Evolutionary conservation across 208 protist species (phyloP).

Genomic region (Wallacemonas sp.): DNA sequence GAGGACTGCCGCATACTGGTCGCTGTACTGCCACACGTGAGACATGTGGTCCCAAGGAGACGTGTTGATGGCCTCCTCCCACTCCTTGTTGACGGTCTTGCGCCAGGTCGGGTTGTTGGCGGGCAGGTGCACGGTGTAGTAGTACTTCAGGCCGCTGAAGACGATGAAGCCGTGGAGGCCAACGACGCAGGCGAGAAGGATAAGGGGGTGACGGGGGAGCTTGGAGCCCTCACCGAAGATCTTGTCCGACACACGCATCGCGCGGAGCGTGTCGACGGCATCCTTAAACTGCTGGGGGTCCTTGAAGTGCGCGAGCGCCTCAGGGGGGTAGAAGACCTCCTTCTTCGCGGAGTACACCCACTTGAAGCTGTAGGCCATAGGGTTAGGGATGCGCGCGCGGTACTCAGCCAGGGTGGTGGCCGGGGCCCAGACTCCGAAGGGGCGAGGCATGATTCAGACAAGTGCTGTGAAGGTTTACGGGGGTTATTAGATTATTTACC

Average conservation of each 20-base stretch:
- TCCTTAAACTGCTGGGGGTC: constrained; percentile 89
- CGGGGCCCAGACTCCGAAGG: constrained; percentile 85
- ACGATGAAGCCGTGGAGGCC: constrained; percentile 41
- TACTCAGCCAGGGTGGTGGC: constrained; percentile 86
- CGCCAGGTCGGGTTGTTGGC: constrained; percentile 89
- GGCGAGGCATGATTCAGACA: constrained; percentile 68
- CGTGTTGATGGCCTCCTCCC: constrained; percentile 91
- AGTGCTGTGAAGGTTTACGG: neutral
- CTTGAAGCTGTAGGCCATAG: constrained; percentile 53
- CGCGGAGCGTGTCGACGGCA: constrained; percentile 74
- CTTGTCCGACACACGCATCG: constrained; percentile 78
- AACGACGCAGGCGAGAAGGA: constrained; percentile 45
- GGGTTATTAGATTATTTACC: constrained; percentile 2
- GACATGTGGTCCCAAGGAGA: constrained; percentile 91
- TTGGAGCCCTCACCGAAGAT: constrained; percentile 87
- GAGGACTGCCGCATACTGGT: constrained; percentile 69
- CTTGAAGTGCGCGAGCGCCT: constrained; percentile 85
- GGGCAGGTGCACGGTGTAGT: constrained; percentile 71
- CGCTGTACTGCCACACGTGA: constrained; percentile 89
- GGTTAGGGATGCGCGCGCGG: constrained; percentile 68
- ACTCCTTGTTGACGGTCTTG: constrained; percentile 90
- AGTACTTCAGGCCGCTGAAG: constrained; percentile 59
- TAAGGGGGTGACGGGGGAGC: constrained; percentile 51
- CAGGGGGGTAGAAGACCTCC: constrained; percentile 83
- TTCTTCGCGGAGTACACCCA: constrained; percentile 46